A percentile compares a stretch with the other conserved stretches of the same genome.
phyloP scores from a whole-genome alignment of 257 asterid species.

The Jaltomata sinuosa region DNA sequence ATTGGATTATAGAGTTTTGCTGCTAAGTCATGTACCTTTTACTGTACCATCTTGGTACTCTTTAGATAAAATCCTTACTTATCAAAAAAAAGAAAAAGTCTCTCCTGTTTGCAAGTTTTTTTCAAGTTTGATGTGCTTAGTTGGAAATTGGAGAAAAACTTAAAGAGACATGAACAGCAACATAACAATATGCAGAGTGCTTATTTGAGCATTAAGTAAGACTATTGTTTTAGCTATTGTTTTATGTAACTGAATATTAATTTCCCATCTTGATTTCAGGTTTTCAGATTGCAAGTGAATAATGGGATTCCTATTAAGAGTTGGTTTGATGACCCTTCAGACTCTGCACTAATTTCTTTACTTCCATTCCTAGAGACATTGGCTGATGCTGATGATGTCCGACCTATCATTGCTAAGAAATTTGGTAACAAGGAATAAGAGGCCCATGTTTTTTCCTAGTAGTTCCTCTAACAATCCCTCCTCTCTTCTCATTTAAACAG shows the following conservation, averaged over 20 bases:
- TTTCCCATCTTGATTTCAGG: conserved; percentile 42
- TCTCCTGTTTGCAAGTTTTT: not conserved
- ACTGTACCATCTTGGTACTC: not conserved
- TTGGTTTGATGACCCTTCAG: conserved; percentile 94
- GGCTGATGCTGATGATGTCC: conserved; percentile 86
- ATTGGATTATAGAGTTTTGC: no score
- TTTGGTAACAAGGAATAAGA: conserved; percentile 96
- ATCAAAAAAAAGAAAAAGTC: no score
- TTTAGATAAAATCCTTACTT: no score
- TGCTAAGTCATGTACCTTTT: no score
- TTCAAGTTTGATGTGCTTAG: not conserved
- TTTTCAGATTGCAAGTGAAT: conserved; percentile 88
- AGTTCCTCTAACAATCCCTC: conserved; percentile 32
- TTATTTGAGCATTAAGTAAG: not conserved
- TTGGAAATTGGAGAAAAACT: not conserved
- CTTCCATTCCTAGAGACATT: conserved; percentile 90
- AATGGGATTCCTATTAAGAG: conserved; percentile 97
- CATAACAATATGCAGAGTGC: not conserved
- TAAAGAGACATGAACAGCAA: not conserved
- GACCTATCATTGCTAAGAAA: conserved; percentile 87
- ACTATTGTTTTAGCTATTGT: not conserved
- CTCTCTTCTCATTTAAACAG: conserved; percentile 6
- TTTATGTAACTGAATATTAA: not conserved
- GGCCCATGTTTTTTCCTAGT: conserved; percentile 41
- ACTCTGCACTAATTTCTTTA: conserved; percentile 62